phyloP scores from a whole-genome alignment of 768 basidiomycete genomes.

The Calvatia gigantea region DNA sequence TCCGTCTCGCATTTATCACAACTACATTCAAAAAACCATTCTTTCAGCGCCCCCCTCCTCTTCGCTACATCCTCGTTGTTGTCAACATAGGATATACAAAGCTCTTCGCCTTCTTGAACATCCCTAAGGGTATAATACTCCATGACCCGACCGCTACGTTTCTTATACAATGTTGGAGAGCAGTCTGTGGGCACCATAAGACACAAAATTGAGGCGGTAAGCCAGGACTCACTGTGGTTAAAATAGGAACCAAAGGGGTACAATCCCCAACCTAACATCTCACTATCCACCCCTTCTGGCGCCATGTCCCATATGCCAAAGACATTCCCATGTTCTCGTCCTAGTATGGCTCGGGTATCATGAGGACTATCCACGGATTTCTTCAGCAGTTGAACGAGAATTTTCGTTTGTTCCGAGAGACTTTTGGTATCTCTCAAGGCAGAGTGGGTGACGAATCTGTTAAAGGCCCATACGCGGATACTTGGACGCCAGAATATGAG shows the following conservation, averaged over 20 bases:
- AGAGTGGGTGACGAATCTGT: conserved; percentile 32
- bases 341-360: conserved; percentile 50
- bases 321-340: conserved; percentile 61
- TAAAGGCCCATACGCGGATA: conserved; percentile 51
- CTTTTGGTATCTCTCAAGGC: conserved; percentile 1
- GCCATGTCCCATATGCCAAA: conserved; percentile 67
- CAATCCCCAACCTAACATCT: conserved; percentile 66
- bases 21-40: conserved; percentile 56
- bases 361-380: conserved; percentile 35
- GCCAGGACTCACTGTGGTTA: conserved; percentile 54
- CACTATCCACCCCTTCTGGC: conserved; percentile 41
- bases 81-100: conserved; percentile 57
- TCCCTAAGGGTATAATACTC: conserved; percentile 43
- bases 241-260: conserved; percentile 63
- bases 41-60: conserved; percentile 38
- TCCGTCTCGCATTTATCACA: conserved; percentile 43
- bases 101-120: conserved; percentile 46
- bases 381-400: conserved; percentile 15
- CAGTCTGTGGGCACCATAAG: no score
- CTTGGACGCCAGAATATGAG: conserved; percentile 50
- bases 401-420: neutral
- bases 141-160: conserved; percentile 38
- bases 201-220: no score
- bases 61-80: conserved; percentile 29
- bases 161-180: conserved; percentile 47